phyloP scores from a whole-genome alignment of 164 flowering plant species.

The Protea cynaroides region DNA sequence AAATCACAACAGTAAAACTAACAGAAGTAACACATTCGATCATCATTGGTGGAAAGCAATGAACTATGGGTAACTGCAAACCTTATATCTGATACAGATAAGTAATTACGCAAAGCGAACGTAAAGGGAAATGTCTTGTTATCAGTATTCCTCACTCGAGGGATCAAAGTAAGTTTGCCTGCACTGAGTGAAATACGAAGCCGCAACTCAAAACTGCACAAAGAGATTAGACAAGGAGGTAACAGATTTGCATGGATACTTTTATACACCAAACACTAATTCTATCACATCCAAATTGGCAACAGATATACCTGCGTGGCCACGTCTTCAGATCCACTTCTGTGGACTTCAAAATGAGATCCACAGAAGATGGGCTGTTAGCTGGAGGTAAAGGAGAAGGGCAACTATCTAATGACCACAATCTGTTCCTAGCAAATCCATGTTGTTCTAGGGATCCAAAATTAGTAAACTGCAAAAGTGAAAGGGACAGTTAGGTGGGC shows the following conservation, averaged over 20 bases:
- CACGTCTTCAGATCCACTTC: constrained; percentile 70
- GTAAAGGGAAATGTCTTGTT: constrained; percentile 67
- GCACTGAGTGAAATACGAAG: constrained; percentile 59
- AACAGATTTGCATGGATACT: background rate
- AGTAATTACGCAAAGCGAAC: constrained; percentile 59
- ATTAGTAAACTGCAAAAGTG: constrained; percentile 53
- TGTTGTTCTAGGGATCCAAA: constrained; percentile 63
- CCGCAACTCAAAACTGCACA: constrained; percentile 78
- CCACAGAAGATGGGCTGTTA: constrained; percentile 57
- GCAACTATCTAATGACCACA: constrained; percentile 55
- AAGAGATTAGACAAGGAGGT: constrained; percentile 6
- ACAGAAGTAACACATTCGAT: background rate
- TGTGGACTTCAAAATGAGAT: constrained; percentile 64
- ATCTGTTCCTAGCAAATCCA: constrained; percentile 76
- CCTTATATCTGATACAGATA: constrained; percentile 90
- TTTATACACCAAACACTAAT: background rate
- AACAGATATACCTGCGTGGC: constrained; percentile 61
- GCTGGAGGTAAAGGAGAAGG: constrained; percentile 62
- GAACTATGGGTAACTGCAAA: constrained; percentile 19
- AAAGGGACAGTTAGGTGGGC: constrained; percentile 2
- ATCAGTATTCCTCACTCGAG: constrained; percentile 79
- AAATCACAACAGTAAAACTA: background rate
- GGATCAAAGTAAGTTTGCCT: constrained; percentile 70
- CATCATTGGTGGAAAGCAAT: no score
- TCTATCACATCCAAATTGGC: constrained; percentile 1